A percentile compares a stretch with the other conserved stretches of the same genome.
Conservation (phyloP, 495 filamentous ascomycete genomes). For the Neurospora sp. region DNA sequence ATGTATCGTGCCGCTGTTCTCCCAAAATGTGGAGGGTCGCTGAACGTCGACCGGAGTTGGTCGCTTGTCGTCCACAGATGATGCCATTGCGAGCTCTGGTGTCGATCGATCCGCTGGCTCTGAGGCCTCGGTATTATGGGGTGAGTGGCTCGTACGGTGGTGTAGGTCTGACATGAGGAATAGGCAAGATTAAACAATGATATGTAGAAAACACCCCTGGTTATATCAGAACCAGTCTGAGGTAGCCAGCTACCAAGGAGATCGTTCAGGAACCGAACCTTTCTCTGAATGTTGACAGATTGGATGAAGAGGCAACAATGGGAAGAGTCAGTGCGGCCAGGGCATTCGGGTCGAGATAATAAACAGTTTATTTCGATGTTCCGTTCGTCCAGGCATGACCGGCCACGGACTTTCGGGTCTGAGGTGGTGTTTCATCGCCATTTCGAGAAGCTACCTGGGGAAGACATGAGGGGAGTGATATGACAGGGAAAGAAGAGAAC, state of each 20-base stretch:
- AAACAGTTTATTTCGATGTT: neutral
- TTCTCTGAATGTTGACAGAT: neutral
- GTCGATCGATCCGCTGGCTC: neutral
- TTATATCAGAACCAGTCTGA: neutral
- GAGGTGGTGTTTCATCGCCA: neutral
- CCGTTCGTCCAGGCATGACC: neutral
- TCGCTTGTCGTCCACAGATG: neutral
- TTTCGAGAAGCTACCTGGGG: neutral
- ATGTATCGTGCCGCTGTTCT: neutral
- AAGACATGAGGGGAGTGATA: neutral
- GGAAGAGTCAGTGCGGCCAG: neutral
- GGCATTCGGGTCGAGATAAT: neutral
- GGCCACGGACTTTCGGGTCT: neutral
- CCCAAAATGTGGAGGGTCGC: neutral
- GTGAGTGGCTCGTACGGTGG: neutral
- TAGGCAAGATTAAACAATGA: neutral
- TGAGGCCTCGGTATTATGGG: neutral
- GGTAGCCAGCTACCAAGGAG: neutral
- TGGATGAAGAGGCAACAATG: neutral
- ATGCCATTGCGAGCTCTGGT: neutral
- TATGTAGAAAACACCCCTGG: neutral
- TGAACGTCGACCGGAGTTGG: neutral
- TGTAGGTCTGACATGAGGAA: neutral
- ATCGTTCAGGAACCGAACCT: neutral
- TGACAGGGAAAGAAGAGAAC: neutral